phyloP scores from a whole-genome alignment of 1,284 basidiomycete genomes.

The Fomitopsis pinicola region DNA sequence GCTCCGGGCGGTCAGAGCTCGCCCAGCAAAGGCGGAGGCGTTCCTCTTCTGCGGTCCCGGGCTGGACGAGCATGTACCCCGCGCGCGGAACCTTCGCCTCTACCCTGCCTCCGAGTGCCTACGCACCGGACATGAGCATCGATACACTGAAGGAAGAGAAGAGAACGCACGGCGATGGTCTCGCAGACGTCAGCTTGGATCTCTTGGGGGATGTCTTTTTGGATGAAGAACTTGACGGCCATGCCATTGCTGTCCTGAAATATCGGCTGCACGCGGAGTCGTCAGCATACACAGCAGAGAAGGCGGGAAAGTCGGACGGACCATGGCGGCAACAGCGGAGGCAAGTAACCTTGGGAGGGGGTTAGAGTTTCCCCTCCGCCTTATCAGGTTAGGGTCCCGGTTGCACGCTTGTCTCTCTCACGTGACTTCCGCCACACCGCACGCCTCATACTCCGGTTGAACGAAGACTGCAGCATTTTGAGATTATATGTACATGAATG shows the following conservation, averaged over 20 bases:
- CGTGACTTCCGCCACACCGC: background rate
- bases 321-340: conserved; percentile 18
- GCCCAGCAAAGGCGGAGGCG: conserved; percentile 69
- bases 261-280: conserved; percentile 39
- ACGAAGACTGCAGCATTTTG: background rate
- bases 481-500: conserved; percentile 7
- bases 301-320: conserved; percentile 7
- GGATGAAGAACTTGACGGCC: conserved; percentile 75
- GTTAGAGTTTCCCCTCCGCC: conserved; percentile 25
- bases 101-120: conserved; percentile 71
- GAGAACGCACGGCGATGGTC: conserved; percentile 53
- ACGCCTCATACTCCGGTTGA: background rate
- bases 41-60: conserved; percentile 61
- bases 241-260: conserved; percentile 63
- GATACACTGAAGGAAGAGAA: background rate
- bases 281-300: background rate
- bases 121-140: background rate
- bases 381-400: conserved; percentile 29
- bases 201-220: conserved; percentile 68
- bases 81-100: conserved; percentile 70
- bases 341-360: conserved; percentile 21
- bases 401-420: background rate
- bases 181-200: conserved; percentile 65
- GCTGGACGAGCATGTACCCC: conserved; percentile 69
- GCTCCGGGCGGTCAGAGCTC: conserved; percentile 58